Evolutionary conservation across 2,329 filamentous ascomycete species (phyloP), one percentile per base, ranked within the genome.

Genomic region (Trichophyton simii): DNA sequence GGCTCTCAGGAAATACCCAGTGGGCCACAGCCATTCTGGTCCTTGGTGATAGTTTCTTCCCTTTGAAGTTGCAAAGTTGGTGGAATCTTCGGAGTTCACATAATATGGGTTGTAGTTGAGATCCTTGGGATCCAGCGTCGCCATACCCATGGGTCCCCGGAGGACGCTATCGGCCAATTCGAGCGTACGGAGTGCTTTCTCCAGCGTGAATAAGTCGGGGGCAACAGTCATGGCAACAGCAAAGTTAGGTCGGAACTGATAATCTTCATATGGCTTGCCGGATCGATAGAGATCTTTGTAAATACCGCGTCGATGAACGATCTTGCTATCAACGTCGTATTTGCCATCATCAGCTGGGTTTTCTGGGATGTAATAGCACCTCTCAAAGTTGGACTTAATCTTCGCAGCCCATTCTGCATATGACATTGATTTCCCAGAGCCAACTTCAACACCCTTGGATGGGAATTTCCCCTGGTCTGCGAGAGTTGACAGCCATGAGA

Each of bases 31-130:
- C 94, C 94, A 99, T 73, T 99, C 94, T 0, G 94, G 95, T 3
- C 94, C 94, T 73, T 97, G 92, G 74, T 99, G 94, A 76, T 99
- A 99, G 75, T 97, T 99, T 61, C 94, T 83, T 58, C 94, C 94
- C 75, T 97, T 97, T 67, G 88, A 85, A 0, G 92, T 97, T 9
- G 89, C 83, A 70, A 96, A 97, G 73, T 97, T 89, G 11, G 83
- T 84, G 63, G 87, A 92, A 75, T 99, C 94, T 70, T 97, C 92
- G 67, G 87, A 88, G 77, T 99, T 99, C 79, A 87, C 85, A 77
- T 99, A 99, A 78, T 94, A 89, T 0, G 91, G 91, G 2, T 89
- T 85, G 76, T 99, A 99, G 76, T 99, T 96, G 61, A 91, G 79
- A 72, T 99, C 95, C 1, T 82, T 82, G 0, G 94, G 94, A 69